These are phyloP conservation scores for Leucocoprinus birnbaumii DNA, from an alignment of 768 basidiomycete species.

Conservation along the genomic window DNA sequence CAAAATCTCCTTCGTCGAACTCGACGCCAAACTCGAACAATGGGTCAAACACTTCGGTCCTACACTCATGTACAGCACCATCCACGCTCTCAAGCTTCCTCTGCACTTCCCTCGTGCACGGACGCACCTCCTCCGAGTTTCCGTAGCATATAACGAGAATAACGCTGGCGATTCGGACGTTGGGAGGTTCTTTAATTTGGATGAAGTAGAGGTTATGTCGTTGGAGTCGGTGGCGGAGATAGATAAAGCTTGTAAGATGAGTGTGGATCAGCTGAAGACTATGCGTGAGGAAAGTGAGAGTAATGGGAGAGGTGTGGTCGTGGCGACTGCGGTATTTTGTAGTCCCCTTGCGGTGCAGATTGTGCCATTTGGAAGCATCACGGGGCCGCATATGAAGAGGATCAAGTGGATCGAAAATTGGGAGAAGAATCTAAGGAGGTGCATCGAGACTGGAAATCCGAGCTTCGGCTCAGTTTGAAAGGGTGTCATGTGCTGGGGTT, in stretches of 20 bases:
- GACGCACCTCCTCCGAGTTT: slow-evolving; percentile 13
- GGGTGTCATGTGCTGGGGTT: too few relatives aligned
- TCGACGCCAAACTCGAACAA: slow-evolving; percentile 27
- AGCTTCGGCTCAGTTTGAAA: neutral
- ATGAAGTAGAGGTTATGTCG: slow-evolving; percentile 18
- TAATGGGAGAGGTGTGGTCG: slow-evolving; percentile 19
- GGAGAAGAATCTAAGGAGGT: neutral
- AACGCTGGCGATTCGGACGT: slow-evolving; percentile 17
- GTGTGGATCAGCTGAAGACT: slow-evolving; percentile 15
- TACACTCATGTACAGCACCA: slow-evolving; percentile 25
- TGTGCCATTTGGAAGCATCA: slow-evolving; percentile 25
- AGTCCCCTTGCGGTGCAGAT: slow-evolving; percentile 26
- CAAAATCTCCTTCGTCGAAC: slow-evolving; percentile 17
- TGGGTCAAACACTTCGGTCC: slow-evolving; percentile 27
- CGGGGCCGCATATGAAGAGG: neutral
- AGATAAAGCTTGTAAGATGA: slow-evolving; percentile 22
- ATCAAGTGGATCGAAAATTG: neutral
- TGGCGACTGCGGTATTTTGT: slow-evolving; percentile 25
- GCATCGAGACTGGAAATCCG: neutral
- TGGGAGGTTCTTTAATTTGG: slow-evolving; percentile 25
- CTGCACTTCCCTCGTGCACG: slow-evolving; percentile 19
- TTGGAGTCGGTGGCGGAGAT: slow-evolving; percentile 18
- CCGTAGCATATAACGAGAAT: slow-evolving; percentile 15
- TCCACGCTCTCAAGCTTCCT: slow-evolving; percentile 27
- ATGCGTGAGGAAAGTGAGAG: slow-evolving; percentile 24